These are phyloP conservation scores for Phytophthora sojae DNA, from an alignment of 352 stramenopile genomes.

Conservation along the genomic window DNA sequence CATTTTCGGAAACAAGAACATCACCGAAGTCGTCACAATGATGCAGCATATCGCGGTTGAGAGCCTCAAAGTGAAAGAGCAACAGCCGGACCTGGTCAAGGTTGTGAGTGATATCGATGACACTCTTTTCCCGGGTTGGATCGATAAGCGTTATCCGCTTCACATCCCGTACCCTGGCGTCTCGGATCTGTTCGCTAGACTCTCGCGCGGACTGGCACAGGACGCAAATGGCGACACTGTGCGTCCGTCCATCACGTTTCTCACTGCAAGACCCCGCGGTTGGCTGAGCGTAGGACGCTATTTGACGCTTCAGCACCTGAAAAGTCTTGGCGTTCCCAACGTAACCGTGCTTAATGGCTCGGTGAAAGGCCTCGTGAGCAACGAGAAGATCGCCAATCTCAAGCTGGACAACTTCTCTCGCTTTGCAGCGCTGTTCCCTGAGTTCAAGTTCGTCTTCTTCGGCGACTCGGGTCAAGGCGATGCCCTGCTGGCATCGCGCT, in stretches of 20 bases:
- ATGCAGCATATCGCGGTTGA: constrained; percentile 89
- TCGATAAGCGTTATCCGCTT: constrained; percentile 78
- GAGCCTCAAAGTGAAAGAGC: constrained; percentile 68
- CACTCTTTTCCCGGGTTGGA: constrained; percentile 81
- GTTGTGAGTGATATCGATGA: constrained; percentile 91
- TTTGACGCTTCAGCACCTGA: constrained; percentile 81
- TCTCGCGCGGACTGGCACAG: constrained; percentile 61
- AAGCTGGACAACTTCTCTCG: constrained; percentile 87
- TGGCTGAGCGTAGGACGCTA: constrained; percentile 84
- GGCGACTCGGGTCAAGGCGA: constrained; percentile 86
- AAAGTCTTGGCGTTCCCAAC: constrained; percentile 77
- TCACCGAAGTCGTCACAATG: constrained; percentile 81
- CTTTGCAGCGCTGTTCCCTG: constrained; percentile 80
- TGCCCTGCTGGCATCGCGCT: constrained; percentile 67
- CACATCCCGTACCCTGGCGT: constrained; percentile 84
- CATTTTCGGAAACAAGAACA: constrained; percentile 80
- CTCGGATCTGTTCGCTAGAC: constrained; percentile 69
- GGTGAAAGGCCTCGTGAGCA: constrained; percentile 83
- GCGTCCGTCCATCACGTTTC: constrained; percentile 77
- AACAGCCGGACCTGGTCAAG: constrained; percentile 73
- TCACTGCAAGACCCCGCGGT: constrained; percentile 79
- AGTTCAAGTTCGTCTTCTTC: constrained; percentile 90
- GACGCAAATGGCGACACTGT: constrained; percentile 41
- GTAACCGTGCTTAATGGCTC: constrained; percentile 84
- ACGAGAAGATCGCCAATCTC: constrained; percentile 82